Base-by-base conservation (phyloP, 257 asterid genomes). In the Linderniella brevidens region DNA sequence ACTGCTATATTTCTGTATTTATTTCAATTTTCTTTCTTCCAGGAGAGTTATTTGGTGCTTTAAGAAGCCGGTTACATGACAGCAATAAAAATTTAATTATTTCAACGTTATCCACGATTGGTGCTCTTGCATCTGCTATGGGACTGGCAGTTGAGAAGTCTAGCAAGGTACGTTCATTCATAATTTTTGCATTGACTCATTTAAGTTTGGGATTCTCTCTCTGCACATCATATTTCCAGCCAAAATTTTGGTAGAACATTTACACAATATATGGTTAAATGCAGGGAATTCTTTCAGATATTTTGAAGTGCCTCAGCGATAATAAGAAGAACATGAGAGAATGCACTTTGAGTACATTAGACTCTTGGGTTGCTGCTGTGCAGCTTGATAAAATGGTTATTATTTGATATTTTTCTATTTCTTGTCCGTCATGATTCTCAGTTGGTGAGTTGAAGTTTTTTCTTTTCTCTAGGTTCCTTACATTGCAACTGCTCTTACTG, bases 241-340 rank as follows among this genome's bases (percentile, higher is more conserved):
- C 6, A 25, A 25, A 25, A 6, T 25, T n/a, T 25, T 25, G 32
- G 32, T 25, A 25, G 6, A 25, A 3, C 32, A 25, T 2, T 25
- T 25, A 25, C 32, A 25, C 32, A 25, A 25, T 25, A 25, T 25
- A 6, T n/a, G 32, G 3, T 25, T 25, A 25, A 25, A 2, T 75
- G 77, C 79, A 90, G 99, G 99, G 99, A 35, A 81, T 90, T 62
- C 79, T 90, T 15, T 67, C 86, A 19, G 99, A 90, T 66, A 60
- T 90, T 39, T 65, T 90, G 78, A 90, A 90, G 75, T 90, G 99
- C 61, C 92, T 90, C 36, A 70, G 94, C 36, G 99, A 90, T 83
- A 85, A 85, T 60, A 90, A 90, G 68, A 90, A 90, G 61, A 73
- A 79, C 63, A 85, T 79, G 93, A 74, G 99, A 61, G 99, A 90